Conservation (phyloP, 2,329 filamentous ascomycete species). For the Ilyonectria robusta region DNA sequence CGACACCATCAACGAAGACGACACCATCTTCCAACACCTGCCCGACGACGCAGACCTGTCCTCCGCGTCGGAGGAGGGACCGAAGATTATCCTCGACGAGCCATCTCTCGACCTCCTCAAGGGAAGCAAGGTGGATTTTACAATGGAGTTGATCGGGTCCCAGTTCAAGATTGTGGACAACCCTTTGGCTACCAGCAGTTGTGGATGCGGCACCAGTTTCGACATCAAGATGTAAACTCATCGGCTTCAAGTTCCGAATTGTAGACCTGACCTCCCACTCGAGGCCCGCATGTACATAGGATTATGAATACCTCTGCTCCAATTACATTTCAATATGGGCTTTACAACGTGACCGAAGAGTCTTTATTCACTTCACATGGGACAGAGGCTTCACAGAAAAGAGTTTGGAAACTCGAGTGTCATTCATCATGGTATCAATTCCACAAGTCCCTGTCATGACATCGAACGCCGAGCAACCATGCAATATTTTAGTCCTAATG, state of each 20-base stretch:
- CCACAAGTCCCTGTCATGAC: slow-evolving; percentile 55
- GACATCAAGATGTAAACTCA: slow-evolving; percentile 81
- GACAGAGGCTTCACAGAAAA: slow-evolving; percentile 36
- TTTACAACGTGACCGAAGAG: not conserved
- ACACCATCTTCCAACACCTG: slow-evolving; percentile 86
- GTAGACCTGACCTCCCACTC: slow-evolving; percentile 20
- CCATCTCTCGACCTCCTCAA: slow-evolving; percentile 89
- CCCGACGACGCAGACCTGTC: slow-evolving; percentile 59
- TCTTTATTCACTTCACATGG: slow-evolving; percentile 15
- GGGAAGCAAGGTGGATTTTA: slow-evolving; percentile 96
- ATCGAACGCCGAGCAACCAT: slow-evolving; percentile 59
- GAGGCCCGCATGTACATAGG: slow-evolving; percentile 30
- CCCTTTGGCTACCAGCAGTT: slow-evolving; percentile 91
- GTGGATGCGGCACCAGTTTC: slow-evolving; percentile 97
- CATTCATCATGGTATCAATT: slow-evolving; percentile 60
- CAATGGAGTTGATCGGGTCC: slow-evolving; percentile 88
- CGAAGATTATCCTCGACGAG: slow-evolving; percentile 92
- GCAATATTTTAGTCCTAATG: slow-evolving; percentile 52
- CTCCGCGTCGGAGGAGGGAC: slow-evolving; percentile 51
- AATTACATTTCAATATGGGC: slow-evolving; percentile 6
- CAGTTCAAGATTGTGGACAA: slow-evolving; percentile 99
- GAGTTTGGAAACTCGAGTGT: slow-evolving; percentile 54
- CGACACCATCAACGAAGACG: slow-evolving; percentile 75
- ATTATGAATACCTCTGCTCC: slow-evolving; percentile 40
- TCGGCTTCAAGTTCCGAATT: slow-evolving; percentile 10